These are phyloP conservation scores for Kurtzmaniella quercitrusa DNA, from an alignment of 1,139 yeast species.

Conservation along the genomic window DNA sequence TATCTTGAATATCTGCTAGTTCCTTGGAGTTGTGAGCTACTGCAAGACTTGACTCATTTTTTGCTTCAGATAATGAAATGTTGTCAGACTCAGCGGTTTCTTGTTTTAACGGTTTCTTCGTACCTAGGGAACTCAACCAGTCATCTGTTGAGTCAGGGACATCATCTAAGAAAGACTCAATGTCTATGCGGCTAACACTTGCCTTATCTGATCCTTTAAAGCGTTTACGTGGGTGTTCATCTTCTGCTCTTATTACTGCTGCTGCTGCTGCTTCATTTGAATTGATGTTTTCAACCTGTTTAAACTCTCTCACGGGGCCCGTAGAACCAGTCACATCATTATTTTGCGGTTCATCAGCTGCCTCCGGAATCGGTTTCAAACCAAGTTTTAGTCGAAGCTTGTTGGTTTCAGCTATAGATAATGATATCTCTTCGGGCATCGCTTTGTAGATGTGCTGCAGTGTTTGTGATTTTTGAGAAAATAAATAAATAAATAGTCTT, in stretches of 20 bases:
- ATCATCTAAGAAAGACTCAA: conserved; percentile 1
- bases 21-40: conserved; percentile 46
- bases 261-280: neutral
- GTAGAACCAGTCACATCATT: too few species aligned
- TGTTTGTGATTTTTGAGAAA: neutral
- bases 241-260: conserved; percentile 1
- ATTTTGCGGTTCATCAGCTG: conserved; percentile 34
- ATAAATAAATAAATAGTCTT: neutral
- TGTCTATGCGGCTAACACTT: neutral
- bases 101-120: conserved; percentile 10
- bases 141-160: conserved; percentile 24
- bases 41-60: conserved; percentile 30
- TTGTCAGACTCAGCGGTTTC: too few species aligned
- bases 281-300: conserved; percentile 31
- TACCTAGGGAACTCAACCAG: conserved; percentile 32
- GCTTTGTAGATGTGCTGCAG: conserved; percentile 1
- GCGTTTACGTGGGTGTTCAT: conserved; percentile 13
- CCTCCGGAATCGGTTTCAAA: conserved; percentile 24
- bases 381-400: conserved; percentile 30
- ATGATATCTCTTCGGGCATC: conserved; percentile 25
- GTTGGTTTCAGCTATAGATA: conserved; percentile 38
- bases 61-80: too few species aligned
- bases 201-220: conserved; percentile 2
- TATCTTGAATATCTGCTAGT: conserved; percentile 34
- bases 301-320: too few species aligned